Evolutionary conservation across 2,329 filamentous ascomycete species (phyloP).

Genomic region (Penicillium aurantiogriseum): DNA sequence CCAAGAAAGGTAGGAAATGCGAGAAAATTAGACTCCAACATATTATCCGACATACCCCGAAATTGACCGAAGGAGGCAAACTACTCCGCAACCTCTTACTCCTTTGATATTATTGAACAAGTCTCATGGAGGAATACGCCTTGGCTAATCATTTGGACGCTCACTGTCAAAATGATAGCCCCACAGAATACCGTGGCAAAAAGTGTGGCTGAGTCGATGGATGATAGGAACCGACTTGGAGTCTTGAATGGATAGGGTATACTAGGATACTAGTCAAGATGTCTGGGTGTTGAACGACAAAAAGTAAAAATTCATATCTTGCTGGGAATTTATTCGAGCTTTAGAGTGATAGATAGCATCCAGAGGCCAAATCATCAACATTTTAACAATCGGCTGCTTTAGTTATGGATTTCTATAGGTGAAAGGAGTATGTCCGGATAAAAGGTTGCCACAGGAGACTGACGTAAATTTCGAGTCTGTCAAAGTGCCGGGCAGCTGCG

Average conservation of each 20-base stretch:
- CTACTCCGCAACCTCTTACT: not conserved
- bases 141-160: not conserved
- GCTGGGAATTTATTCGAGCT: not conserved
- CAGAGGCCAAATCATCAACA: too few species aligned
- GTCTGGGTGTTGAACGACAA: not conserved
- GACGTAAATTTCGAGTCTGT: constrained; percentile 1
- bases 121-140: not conserved
- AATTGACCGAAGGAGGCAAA: not conserved
- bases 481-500: not conserved
- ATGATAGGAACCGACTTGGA: not conserved
- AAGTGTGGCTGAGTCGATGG: not conserved
- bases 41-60: not conserved
- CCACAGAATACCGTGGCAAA: not conserved
- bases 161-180: not conserved
- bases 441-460: constrained; percentile 2
- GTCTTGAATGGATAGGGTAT: not conserved
- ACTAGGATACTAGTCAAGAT: not conserved
- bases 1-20: not conserved
- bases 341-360: not conserved
- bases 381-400: not conserved
- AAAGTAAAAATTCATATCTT: not conserved
- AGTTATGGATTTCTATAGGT: not conserved
- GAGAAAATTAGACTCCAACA: not conserved
- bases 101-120: not conserved
- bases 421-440: not conserved